phyloP scores from a whole-genome alignment of 106 monocot genomes.

The Dendrobium nobile region DNA sequence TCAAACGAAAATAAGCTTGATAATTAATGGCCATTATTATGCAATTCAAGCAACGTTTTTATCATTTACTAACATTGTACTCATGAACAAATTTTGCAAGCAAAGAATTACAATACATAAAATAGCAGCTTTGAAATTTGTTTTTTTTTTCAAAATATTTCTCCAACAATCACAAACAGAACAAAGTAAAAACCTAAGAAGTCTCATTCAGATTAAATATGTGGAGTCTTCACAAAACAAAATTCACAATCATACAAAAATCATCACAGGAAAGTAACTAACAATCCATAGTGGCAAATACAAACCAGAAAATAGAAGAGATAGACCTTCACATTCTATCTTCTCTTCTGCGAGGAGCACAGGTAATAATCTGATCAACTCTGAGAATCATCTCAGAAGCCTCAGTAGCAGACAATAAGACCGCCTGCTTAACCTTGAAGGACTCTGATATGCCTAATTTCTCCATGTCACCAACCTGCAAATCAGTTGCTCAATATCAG shows the following conservation, averaged over 20 bases:
- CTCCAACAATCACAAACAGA: too few relatives aligned
- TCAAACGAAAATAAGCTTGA: too few relatives aligned
- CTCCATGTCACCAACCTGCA: slow-evolving; percentile 93
- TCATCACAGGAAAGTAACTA: background rate
- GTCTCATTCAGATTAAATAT: background rate
- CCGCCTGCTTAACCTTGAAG: slow-evolving; percentile 95
- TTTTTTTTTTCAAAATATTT: too few relatives aligned
- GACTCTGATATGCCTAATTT: slow-evolving; percentile 84
- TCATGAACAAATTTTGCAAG: too few relatives aligned
- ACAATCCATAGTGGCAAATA: background rate
- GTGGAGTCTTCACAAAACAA: background rate
- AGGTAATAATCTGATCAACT: slow-evolving; percentile 91
- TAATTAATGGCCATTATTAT: too few relatives aligned
- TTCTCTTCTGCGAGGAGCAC: slow-evolving; percentile 87
- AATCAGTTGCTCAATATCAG: background rate
- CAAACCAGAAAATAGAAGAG: background rate
- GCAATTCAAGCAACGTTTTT: too few relatives aligned
- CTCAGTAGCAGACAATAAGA: slow-evolving; percentile 92
- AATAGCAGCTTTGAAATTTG: too few relatives aligned
- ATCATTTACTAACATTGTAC: too few relatives aligned
- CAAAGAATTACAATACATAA: too few relatives aligned
- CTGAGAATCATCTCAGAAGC: slow-evolving; percentile 96
- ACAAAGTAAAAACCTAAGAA: too few relatives aligned
- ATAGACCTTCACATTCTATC: slow-evolving; percentile 56
- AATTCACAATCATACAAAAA: background rate